Conservation (phyloP, 106 monocot genomes). For the Agapanthus africanus region DNA sequence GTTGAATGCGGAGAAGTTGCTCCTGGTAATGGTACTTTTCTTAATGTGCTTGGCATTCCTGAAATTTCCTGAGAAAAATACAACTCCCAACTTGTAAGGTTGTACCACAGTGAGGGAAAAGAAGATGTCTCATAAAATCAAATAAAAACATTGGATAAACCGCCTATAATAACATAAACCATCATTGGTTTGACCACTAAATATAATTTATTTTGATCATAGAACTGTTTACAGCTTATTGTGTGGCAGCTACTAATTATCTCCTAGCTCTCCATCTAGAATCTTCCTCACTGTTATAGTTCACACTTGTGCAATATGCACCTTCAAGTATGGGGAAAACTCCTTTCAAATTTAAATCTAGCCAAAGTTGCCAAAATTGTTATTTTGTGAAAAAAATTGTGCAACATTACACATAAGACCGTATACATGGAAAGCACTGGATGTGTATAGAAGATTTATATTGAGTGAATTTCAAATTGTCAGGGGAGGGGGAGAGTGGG, state of each 20-base stretch:
- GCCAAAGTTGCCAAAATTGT: background rate
- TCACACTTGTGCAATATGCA: background rate
- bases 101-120: background rate
- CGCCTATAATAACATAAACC: background rate
- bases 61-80: conserved; percentile 49
- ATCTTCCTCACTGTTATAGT: background rate
- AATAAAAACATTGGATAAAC: background rate
- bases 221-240: background rate
- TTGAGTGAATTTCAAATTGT: background rate
- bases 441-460: background rate
- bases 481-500: no score
- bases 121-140: background rate
- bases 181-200: background rate
- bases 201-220: background rate
- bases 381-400: background rate
- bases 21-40: conserved; percentile 20
- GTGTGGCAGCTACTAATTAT: background rate
- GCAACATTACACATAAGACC: background rate
- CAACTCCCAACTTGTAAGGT: background rate
- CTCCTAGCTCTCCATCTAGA: background rate
- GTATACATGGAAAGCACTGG: background rate
- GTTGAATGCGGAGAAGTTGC: conserved; percentile 19
- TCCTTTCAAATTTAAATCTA: background rate
- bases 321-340: no score
- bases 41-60: conserved; percentile 53